These are phyloP conservation scores for Coniochaeta pulveracea DNA, from an alignment of 2,329 filamentous ascomycete genomes.

Conservation along the genomic window DNA sequence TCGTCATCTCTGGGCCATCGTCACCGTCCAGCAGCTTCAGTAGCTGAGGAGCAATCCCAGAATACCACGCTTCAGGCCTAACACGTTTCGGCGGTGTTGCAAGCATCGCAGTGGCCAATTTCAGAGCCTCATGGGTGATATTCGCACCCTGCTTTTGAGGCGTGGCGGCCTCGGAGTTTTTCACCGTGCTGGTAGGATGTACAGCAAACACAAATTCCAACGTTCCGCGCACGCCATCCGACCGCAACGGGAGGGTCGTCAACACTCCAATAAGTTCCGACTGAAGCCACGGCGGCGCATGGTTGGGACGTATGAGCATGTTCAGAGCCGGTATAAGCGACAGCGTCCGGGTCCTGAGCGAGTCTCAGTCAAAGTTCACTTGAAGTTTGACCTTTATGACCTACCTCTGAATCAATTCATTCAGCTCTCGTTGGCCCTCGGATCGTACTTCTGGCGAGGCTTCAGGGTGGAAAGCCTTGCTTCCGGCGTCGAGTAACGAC, in stretches of 20 bases:
- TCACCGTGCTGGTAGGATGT: constrained; percentile 41
- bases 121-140: constrained; percentile 58
- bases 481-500: constrained; percentile 27
- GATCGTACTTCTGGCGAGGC: constrained; percentile 16
- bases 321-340: constrained; percentile 50
- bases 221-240: constrained; percentile 53
- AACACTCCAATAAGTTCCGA: constrained; percentile 43
- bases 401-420: constrained; percentile 37
- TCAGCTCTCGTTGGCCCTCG: constrained; percentile 27
- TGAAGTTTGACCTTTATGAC: no score
- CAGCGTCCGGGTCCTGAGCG: constrained; percentile 30
- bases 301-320: constrained; percentile 48
- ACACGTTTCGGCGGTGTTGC: constrained; percentile 46
- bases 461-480: constrained; percentile 36
- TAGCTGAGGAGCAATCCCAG: constrained; percentile 48
- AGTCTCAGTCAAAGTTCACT: constrained; percentile 16
- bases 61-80: constrained; percentile 46
- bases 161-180: constrained; percentile 24
- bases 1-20: constrained; percentile 44
- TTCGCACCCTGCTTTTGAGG: constrained; percentile 47
- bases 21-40: constrained; percentile 48
- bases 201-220: constrained; percentile 63
- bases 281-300: constrained; percentile 49
- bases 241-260: constrained; percentile 47
- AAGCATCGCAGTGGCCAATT: constrained; percentile 49